Evolutionary conservation across 2,329 filamentous ascomycete genomes (phyloP).

Genomic region (Ophiostoma triangulosporum): DNA sequence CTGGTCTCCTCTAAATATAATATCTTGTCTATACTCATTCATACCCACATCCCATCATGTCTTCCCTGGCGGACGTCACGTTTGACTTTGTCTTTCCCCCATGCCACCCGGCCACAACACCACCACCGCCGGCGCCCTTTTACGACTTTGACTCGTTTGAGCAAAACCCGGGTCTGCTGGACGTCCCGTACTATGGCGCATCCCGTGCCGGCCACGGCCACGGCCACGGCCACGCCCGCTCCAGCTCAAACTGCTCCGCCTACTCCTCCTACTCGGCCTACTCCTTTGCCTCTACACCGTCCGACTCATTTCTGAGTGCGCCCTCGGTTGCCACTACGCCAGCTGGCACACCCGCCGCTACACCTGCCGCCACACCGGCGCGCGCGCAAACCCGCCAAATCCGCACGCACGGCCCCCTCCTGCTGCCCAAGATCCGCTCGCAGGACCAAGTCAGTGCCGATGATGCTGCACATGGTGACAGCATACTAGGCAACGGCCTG

Average conservation of each 20-base stretch:
- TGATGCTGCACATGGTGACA: constrained; percentile 17
- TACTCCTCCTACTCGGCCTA: constrained; percentile 37
- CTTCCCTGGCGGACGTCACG: constrained; percentile 48
- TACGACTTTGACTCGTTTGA: constrained; percentile 38
- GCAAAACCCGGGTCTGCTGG: constrained; percentile 29
- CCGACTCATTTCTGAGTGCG: constrained; percentile 41
- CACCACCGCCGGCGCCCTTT: constrained; percentile 29
- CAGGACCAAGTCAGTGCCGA: constrained; percentile 68
- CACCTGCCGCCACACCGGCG: constrained; percentile 54
- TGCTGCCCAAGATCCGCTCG: constrained; percentile 73
- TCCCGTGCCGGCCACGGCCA: not conserved
- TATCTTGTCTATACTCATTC: constrained; percentile 1
- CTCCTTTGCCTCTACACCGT: constrained; percentile 44
- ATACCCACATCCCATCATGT: constrained; percentile 5
- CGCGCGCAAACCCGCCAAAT: constrained; percentile 43
- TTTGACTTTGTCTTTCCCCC: constrained; percentile 47
- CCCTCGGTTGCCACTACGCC: constrained; percentile 38
- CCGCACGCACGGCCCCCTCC: constrained; percentile 62
- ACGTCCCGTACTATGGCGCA: constrained; percentile 33
- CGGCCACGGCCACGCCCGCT: constrained; percentile 41
- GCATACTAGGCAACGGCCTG: constrained; percentile 18
- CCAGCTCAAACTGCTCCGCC: constrained; percentile 50
- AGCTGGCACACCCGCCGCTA: not conserved
- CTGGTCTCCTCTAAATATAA: not conserved
- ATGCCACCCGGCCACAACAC: constrained; percentile 38